A percentile compares a stretch with the other conserved stretches of the same genome.
These are phyloP conservation scores for Talaromyces sp. DNA, from an alignment of 2,329 filamentous ascomycete species.

Conservation along the genomic window DNA sequence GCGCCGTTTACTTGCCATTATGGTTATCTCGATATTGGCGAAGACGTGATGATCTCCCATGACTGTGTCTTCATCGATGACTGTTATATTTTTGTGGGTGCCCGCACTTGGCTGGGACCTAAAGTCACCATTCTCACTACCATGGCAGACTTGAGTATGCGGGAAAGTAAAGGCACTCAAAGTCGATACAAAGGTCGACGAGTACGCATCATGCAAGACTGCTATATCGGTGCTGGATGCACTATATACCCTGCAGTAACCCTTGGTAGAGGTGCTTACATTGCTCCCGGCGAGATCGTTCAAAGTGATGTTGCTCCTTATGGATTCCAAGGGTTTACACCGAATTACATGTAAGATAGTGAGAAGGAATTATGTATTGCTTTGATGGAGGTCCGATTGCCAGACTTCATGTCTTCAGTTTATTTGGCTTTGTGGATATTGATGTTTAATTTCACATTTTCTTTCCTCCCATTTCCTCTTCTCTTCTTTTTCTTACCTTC, in stretches of 20 bases:
- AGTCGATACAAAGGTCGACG: conserved; percentile 70
- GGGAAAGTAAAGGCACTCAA: conserved; percentile 71
- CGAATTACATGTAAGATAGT: conserved; percentile 41
- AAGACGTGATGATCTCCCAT: conserved; percentile 79
- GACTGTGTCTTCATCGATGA: conserved; percentile 87
- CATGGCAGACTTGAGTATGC: conserved; percentile 71
- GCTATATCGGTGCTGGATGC: conserved; percentile 65
- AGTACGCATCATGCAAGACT: conserved; percentile 75
- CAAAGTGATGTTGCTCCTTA: conserved; percentile 47
- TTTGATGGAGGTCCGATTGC: conserved; percentile 1
- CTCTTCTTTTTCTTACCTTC: neutral
- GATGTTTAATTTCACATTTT: neutral
- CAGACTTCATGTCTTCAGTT: neutral
- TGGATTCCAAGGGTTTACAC: conserved; percentile 46
- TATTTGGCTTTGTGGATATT: too few relatives aligned
- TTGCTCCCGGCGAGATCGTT: conserved; percentile 50
- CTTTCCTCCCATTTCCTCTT: neutral
- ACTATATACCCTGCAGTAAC: conserved; percentile 57
- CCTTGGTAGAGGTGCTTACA: conserved; percentile 46
- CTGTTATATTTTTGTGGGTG: conserved; percentile 79
- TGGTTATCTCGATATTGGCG: conserved; percentile 86
- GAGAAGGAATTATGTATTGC: neutral
- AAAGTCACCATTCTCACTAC: conserved; percentile 85
- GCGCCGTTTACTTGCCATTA: conserved; percentile 92
- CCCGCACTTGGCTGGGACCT: conserved; percentile 69